phyloP scores from a whole-genome alignment of 2,329 filamentous ascomycete genomes.

The Cercospora zeina region DNA sequence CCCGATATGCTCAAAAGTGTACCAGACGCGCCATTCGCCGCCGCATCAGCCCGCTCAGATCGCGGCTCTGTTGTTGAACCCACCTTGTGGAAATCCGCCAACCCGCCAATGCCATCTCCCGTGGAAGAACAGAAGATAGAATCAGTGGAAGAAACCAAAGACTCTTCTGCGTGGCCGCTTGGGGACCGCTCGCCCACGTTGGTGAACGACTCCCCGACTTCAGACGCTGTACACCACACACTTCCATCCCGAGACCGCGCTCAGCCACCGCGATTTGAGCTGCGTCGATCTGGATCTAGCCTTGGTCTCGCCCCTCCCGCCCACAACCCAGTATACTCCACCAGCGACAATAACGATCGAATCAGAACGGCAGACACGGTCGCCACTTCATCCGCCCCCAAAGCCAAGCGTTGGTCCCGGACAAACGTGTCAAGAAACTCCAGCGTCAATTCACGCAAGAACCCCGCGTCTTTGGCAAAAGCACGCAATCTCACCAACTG shows the following conservation, averaged over 20 bases:
- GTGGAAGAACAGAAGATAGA: background rate
- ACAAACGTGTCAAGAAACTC: slow-evolving; percentile 7
- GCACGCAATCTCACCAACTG: background rate
- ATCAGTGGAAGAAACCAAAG: background rate
- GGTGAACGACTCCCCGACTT: background rate
- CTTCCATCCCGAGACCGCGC: background rate
- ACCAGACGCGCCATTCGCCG: background rate
- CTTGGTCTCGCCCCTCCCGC: background rate
- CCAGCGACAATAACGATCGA: slow-evolving; percentile 3
- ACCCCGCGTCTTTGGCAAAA: background rate
- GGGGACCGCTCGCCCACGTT: background rate
- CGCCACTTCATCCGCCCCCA: background rate
- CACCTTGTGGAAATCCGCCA: slow-evolving; percentile 18
- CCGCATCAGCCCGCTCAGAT: background rate
- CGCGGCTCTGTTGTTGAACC: slow-evolving; percentile 4
- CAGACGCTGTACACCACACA: background rate
- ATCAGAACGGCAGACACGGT: background rate
- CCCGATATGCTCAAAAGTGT: slow-evolving; percentile 21
- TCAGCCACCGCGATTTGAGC: slow-evolving; percentile 8
- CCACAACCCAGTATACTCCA: background rate
- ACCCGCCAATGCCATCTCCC: slow-evolving; percentile 15
- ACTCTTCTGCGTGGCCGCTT: background rate
- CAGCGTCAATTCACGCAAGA: background rate
- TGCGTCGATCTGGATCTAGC: background rate
- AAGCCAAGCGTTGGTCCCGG: slow-evolving; percentile 10